Evolutionary conservation across 2,329 filamentous ascomycete genomes (phyloP).

Genomic region (Cladophialophora carrionii): DNA sequence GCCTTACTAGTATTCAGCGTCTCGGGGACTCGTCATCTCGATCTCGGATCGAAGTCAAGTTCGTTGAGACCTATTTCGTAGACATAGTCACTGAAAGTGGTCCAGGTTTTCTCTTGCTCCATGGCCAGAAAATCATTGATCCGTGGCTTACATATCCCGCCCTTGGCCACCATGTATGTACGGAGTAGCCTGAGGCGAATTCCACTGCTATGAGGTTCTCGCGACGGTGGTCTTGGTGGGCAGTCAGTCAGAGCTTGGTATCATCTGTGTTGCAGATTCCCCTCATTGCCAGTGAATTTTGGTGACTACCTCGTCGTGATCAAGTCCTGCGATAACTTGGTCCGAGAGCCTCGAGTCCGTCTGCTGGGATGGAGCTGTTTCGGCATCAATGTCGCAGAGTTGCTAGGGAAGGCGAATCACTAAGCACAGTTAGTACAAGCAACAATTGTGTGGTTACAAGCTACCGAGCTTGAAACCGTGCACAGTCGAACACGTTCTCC

Average conservation of each 20-base stretch:
- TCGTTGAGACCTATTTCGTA: background rate
- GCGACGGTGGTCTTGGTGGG: background rate
- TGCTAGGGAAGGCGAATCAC: background rate
- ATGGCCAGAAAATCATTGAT: background rate
- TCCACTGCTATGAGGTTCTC: background rate
- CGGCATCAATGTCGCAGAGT: background rate
- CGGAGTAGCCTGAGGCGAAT: background rate
- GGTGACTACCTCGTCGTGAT: no score
- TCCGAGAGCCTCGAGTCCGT: background rate
- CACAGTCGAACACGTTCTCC: background rate
- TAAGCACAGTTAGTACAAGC: background rate
- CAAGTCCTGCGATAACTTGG: background rate
- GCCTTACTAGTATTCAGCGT: background rate
- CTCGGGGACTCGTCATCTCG: background rate
- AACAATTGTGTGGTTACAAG: no score
- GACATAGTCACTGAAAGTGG: background rate
- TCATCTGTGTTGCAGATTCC: no score
- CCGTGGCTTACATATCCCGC: background rate
- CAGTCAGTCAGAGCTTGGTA: background rate
- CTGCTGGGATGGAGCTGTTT: background rate
- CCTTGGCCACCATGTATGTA: background rate
- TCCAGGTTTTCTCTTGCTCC: background rate
- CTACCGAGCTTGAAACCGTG: background rate
- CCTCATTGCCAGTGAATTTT: no score
- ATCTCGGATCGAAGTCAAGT: background rate